Base-by-base conservation (phyloP, 1,284 basidiomycete species). In the Austroboletus rostrupii region DNA sequence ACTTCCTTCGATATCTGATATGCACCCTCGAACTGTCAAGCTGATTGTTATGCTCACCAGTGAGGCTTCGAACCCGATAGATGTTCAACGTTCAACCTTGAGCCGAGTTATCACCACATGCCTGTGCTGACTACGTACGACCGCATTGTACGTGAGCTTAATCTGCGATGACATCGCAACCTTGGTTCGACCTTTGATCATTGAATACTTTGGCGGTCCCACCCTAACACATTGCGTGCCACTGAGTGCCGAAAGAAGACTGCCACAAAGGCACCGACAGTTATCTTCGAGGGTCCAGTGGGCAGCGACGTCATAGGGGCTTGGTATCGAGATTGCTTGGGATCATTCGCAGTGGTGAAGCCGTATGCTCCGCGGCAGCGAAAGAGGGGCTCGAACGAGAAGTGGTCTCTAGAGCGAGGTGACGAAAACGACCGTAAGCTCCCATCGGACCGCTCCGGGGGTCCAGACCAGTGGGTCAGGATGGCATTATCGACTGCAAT, bases 231-330 rank as follows among this genome's bases (percentile, higher is more conserved):
- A 36, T 17, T 36, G 13, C 14, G 45, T 29, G 49, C 17, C 49
- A 38, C 31, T 26, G 10, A 16, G 23, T 42, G 9, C 38, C 40
- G 48, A 43, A 45, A 48, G 28, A 48, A 47, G 44, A 23, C 5
- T 41, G 47, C 19, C 21, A 48, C 50, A 54, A 58, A 31, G 50
- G 23, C 37, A 23, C 10, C 55, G 57, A 51, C 48, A 49, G 60
- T 35, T 26, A 46, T 33, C 17, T 23, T 38, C 26, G 31, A 37
- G 38, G 43, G 33, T 35, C 21, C 8, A 28, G 17, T 14, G 16
- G 23, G 23, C 23, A 9, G 31, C 29, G 14, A 16, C 16, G 35
- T 1, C 13, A 29, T 33, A 38, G 26, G 47, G 23, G 9, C 23
- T 43, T 16, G n/a, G 19, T 41, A 20, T 41, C 9, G 26, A 44